Base-by-base conservation (phyloP, 1,284 basidiomycete species). In the Crepidotus sp. region DNA sequence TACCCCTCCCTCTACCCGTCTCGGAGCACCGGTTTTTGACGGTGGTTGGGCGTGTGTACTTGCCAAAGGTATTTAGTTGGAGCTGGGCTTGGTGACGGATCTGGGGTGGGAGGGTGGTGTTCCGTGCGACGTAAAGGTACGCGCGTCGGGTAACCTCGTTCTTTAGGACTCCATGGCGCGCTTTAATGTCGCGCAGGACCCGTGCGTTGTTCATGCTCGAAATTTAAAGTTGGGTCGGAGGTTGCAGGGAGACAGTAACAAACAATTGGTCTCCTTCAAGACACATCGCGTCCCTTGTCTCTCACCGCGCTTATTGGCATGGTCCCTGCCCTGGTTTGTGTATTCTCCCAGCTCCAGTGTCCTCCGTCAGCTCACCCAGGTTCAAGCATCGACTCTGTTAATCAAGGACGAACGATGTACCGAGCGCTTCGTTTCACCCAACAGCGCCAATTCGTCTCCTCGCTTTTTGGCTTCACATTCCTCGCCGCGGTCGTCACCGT, bases 41-140 rank as follows among this genome's bases (percentile, higher is more conserved):
- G 2, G 79, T 83, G 6, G 79, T 80, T 15, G 88, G 86, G 27
- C 87, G 78, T 7, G 88, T 83, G 62, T 89, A 87, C 38, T 77
- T 76, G 48, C 77, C 83, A 57, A 96, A 90, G 15, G 81, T 78
- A 65, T 94, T 95, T 44, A 98, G 74, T 59, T 95, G 89, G 47
- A 97, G 71, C 63, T 97, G 94, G n/a, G 95, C 94, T 59, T 94
- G 89, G 65, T 95, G 91, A 48, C 95, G 85, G 42, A 96, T 77
- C 58, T 89, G 82, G 4, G 85, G 70, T 6, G 91, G 81, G 9
- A 95, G 67, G 0, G 79, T 77, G 59, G 89, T 81, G 66, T 96
- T 95, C 53, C 92, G 77, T 15, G 92, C 90, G 53, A 95, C 83
- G 63, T 80, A 90, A 48, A 95, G 80, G 63, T 92, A 92, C 0